These are phyloP conservation scores for Eucalyptus urophylla DNA, from an alignment of 345 rosid genomes.

Conservation along the genomic window DNA sequence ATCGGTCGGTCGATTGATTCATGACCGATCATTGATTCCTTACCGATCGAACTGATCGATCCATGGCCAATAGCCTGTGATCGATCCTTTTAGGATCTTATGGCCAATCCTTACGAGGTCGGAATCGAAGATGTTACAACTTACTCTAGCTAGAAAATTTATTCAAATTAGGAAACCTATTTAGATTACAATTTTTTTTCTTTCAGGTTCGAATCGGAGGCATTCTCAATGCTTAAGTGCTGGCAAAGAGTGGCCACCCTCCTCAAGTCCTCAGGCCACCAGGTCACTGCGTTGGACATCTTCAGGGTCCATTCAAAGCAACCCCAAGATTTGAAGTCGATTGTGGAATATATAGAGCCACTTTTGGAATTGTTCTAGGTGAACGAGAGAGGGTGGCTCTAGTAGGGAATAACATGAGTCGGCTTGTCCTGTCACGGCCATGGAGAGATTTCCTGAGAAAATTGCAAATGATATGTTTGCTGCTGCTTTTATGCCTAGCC, in stretches of 20 bases:
- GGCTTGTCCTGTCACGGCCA: slow-evolving; percentile 10
- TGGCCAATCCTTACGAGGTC: no score
- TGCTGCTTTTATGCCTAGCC: slow-evolving; percentile 17
- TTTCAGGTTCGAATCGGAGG: fast-evolving
- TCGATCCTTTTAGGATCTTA: no score
- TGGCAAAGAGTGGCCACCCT: slow-evolving; percentile 7
- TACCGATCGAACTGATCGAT: no score
- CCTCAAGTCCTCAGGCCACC: slow-evolving; percentile 7
- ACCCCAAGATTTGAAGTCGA: not conserved
- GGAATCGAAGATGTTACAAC: no score
- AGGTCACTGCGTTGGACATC: slow-evolving; percentile 11
- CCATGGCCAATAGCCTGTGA: no score
- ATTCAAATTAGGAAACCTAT: not conserved
- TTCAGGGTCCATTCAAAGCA: slow-evolving; percentile 9
- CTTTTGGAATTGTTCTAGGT: slow-evolving; percentile 1
- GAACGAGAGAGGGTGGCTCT: slow-evolving; percentile 13
- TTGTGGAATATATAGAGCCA: slow-evolving; percentile 3
- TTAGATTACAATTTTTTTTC: no score
- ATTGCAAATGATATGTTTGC: slow-evolving; percentile 4
- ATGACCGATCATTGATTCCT: no score
- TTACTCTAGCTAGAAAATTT: not conserved
- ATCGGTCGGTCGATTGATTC: no score
- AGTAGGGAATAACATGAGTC: slow-evolving; percentile 24
- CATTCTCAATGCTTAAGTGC: not conserved
- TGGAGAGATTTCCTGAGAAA: slow-evolving; percentile 18